Conservation (phyloP, 371 early-diverging fungal species). For the Mucor saturninus region DNA sequence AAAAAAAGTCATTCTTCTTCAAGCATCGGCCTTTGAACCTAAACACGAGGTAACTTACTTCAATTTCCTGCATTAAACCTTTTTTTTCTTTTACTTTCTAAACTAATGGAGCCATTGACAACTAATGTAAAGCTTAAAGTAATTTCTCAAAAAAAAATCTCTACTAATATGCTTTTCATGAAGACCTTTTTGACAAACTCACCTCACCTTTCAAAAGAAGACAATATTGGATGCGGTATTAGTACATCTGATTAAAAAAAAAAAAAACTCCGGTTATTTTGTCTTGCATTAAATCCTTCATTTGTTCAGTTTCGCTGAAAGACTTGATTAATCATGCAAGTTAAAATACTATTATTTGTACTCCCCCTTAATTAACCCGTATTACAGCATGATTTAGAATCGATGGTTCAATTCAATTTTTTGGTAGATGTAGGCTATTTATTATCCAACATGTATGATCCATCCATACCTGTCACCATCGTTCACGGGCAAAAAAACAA, state of each 20-base stretch:
- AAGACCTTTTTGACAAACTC: constrained; percentile 9
- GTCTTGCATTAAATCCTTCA: background rate
- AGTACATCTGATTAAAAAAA: too few species aligned
- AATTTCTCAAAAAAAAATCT: too few species aligned
- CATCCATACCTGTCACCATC: constrained; percentile 6
- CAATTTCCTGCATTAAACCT: too few species aligned
- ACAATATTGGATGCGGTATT: constrained; percentile 13
- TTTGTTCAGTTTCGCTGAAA: background rate
- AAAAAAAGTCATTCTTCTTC: background rate
- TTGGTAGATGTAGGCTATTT: constrained; percentile 9
- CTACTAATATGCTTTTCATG: background rate
- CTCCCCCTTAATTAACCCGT: too few species aligned
- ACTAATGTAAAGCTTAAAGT: background rate
- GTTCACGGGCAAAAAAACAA: constrained; percentile 8
- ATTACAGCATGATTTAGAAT: constrained; percentile 4
- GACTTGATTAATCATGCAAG: constrained; percentile 10
- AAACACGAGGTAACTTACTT: too few species aligned
- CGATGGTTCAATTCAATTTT: constrained; percentile 20
- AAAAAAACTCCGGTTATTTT: too few species aligned
- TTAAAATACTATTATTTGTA: background rate
- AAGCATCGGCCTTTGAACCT: background rate
- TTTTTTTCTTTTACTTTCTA: background rate
- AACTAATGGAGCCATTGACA: background rate
- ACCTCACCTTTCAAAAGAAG: background rate
- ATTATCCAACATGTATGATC: background rate